Percentiles rank a stretch among this genome's conserved stretches.
Evolutionary conservation across 73 alveolate genomes (phyloP).

Genomic region (Tetrahymena elliotti): DNA sequence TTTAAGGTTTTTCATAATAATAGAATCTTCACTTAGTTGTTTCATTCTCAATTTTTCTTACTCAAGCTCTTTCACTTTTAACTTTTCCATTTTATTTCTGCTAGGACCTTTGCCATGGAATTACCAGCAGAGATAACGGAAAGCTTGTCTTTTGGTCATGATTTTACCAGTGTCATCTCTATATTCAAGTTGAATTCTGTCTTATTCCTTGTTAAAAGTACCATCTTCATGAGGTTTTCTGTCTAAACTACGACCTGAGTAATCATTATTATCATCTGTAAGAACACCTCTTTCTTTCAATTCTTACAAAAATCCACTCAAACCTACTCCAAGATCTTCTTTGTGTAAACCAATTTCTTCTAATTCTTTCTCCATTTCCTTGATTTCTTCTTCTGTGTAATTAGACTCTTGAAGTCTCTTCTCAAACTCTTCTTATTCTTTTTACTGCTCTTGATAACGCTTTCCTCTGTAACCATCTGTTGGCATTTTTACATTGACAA

Average conservation of each 20-base stretch:
- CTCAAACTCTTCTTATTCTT: not conserved
- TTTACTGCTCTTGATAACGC: not conserved
- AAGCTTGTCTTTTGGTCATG: conserved; percentile 40
- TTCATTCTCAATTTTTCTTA: conserved; percentile 1
- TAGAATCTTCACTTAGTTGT: conserved; percentile 4
- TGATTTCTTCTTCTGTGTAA: not conserved
- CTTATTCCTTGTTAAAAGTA: conserved; percentile 3
- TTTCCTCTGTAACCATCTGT: conserved; percentile 21
- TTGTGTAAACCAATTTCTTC: not conserved
- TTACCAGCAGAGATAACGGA: conserved; percentile 35
- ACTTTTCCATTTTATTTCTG: conserved; percentile 28
- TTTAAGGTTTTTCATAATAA: not conserved
- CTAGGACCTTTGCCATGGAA: conserved; percentile 43
- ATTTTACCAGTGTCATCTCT: conserved; percentile 39
- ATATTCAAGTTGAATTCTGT: conserved; percentile 9
- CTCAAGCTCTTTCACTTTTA: conserved; percentile 5
- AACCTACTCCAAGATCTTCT: conserved; percentile 25
- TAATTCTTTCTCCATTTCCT: not conserved
- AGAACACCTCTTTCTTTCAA: conserved; percentile 35
- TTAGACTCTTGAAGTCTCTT: not conserved
- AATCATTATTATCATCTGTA: conserved; percentile 4
- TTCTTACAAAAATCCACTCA: not conserved
- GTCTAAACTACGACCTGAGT: conserved; percentile 19
- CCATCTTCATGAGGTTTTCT: not conserved
- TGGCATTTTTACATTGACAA: conserved; percentile 22